These are phyloP conservation scores for Calophaca sinica DNA, from an alignment of 306 rosid species.

Conservation along the genomic window DNA sequence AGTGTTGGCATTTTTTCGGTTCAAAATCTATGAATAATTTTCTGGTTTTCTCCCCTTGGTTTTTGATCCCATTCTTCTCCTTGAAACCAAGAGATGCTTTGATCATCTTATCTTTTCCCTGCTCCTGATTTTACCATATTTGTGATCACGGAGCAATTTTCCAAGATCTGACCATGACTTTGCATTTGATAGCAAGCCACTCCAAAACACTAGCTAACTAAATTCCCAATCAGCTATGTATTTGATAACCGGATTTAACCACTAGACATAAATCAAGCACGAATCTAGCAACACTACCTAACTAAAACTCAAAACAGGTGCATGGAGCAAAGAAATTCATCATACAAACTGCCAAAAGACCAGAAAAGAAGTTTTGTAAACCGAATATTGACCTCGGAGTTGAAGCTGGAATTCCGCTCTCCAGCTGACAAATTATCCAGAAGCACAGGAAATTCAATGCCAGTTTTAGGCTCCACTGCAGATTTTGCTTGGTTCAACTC, in stretches of 20 bases:
- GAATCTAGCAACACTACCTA: constrained; percentile 35
- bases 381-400: constrained; percentile 71
- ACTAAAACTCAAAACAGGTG: constrained; percentile 29
- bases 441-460: constrained; percentile 85
- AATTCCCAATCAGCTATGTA: constrained; percentile 15
- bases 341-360: constrained; percentile 11
- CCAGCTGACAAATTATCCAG: constrained; percentile 59
- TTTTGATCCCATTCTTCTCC: background rate
- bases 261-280: constrained; percentile 10
- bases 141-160: background rate
- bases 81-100: background rate
- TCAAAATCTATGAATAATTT: background rate
- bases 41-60: background rate
- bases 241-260: constrained; percentile 13
- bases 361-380: constrained; percentile 6
- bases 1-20: background rate
- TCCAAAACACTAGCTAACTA: constrained; percentile 25
- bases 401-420: constrained; percentile 59
- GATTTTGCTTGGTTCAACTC: constrained; percentile 65
- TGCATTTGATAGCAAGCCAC: background rate
- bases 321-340: constrained; percentile 20
- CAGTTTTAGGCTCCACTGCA: constrained; percentile 86
- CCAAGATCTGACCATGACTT: background rate
- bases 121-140: background rate
- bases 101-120: background rate